phyloP scores from a whole-genome alignment of 306 rosid species.

The Sicyos baderoa region DNA sequence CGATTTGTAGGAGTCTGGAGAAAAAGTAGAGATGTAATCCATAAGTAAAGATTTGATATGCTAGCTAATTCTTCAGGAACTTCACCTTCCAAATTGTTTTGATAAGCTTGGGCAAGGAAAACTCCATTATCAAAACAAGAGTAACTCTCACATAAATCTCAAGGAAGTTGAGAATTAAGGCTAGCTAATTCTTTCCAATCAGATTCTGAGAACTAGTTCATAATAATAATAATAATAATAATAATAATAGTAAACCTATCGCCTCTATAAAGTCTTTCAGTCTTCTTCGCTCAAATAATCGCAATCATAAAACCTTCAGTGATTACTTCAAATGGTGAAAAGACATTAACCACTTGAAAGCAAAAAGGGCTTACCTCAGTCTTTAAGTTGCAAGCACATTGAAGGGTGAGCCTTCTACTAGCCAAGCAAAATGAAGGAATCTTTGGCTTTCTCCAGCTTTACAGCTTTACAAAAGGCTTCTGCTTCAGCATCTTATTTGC shows the following conservation, averaged over 20 bases:
- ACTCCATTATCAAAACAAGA: not conserved
- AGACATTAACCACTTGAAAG: conserved; percentile 10
- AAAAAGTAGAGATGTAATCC: no score
- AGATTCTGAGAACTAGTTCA: not conserved
- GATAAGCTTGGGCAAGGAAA: not conserved
- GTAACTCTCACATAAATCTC: not conserved
- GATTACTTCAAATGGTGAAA: not conserved
- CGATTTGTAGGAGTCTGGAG: not conserved
- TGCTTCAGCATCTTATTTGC: conserved; percentile 12
- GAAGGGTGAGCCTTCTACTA: conserved; percentile 11
- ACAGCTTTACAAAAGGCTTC: conserved; percentile 8
- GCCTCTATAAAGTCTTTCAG: not conserved
- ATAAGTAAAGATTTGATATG: no score
- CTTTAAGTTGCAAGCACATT: conserved; percentile 9
- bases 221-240: not conserved
- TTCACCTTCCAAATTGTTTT: not conserved
- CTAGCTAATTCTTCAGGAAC: no score
- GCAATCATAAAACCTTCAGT: not conserved
- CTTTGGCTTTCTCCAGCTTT: conserved; percentile 3
- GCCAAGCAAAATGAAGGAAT: conserved; percentile 12
- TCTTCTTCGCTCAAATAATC: not conserved
- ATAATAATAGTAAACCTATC: no score
- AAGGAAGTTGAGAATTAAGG: not conserved
- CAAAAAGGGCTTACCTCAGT: conserved; percentile 11
- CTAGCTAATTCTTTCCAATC: not conserved